Base-by-base conservation (phyloP, 2,329 filamentous ascomycete species). In the Lasiodiplodia sp. region DNA sequence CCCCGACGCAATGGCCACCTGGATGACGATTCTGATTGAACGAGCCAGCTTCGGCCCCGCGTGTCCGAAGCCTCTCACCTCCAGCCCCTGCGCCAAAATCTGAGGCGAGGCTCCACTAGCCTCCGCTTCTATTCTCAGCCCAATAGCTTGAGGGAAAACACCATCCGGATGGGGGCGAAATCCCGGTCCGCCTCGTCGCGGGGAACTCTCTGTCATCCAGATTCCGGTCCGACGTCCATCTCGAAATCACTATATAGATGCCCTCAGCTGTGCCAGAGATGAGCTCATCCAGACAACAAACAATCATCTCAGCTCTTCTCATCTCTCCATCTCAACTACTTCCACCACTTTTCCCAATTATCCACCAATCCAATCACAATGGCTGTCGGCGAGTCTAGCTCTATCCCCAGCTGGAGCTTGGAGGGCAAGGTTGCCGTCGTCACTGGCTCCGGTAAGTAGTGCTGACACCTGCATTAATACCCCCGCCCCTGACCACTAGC, bases 341-440 rank as follows among this genome's bases (percentile, higher is more conserved):
- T 52, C 49, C 56, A 51, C n/a, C 52, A 28, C 28, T n/a, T 16
- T 12, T 53, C 44, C 34, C 44, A n/a, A n/a, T 0, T 25, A 10
- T 16, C 56, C 31, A 18, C 37, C 66, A 63, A 69, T 38, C 60
- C 65, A 66, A 66, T 72, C 75, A 77, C 71, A 80, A 81, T 80
- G 79, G 75, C 79, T 68, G 71, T 74, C 70, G 71, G 68, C 63
- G 66, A 28, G 21, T 68, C 72, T 68, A 77, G 71, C 70, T 77
- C 78, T 66, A 76, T 82, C 72, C 80, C 82, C 71, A 83, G 80
- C 73, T 85, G 83, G 79, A 83, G 83, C 78, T 79, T 86, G 68
- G 82, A 85, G 77, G 84, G 84, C 80, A 86, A 86, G 78, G 83
- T 85, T 74, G 84, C 84, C 74, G 82, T 86, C 73, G 84, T 86